phyloP scores from a whole-genome alignment of 2,329 filamentous ascomycete genomes.

The Hirsutella thompsonii region DNA sequence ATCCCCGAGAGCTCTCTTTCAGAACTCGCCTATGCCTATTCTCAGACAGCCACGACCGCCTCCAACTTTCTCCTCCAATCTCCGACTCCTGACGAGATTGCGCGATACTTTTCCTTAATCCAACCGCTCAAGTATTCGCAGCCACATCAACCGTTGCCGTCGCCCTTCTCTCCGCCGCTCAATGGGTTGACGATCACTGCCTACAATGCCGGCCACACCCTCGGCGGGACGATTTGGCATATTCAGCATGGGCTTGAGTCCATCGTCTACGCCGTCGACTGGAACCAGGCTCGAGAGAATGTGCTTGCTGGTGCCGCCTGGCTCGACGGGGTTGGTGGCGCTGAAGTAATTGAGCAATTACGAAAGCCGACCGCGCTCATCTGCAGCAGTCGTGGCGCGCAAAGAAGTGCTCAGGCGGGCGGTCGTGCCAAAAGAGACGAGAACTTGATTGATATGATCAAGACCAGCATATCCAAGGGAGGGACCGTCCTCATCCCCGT shows the following conservation, averaged over 20 bases:
- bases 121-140: conserved; percentile 94
- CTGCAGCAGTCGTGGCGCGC: conserved; percentile 75
- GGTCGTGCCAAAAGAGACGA: conserved; percentile 77
- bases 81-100: conserved; percentile 79
- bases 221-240: conserved; percentile 97
- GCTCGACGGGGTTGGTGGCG: conserved; percentile 73
- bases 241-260: conserved; percentile 94
- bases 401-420: conserved; percentile 55
- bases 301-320: conserved; percentile 88
- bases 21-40: conserved; percentile 42
- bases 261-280: conserved; percentile 94
- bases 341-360: conserved; percentile 86
- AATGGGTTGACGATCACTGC: conserved; percentile 91
- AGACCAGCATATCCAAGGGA: conserved; percentile 61
- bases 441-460: conserved; percentile 71
- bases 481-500: conserved; percentile 89
- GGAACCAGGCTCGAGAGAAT: conserved; percentile 96
- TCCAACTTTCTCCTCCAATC: conserved; percentile 50
- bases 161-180: conserved; percentile 76
- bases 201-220: conserved; percentile 89
- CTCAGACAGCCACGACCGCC: conserved; percentile 34
- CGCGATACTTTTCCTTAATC: conserved; percentile 80
- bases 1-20: conserved; percentile 63
- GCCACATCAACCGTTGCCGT: conserved; percentile 78
- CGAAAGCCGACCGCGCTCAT: conserved; percentile 88